Evolutionary conservation across 139 green algal genomes (phyloP).

Genomic region (Microglena sp.): DNA sequence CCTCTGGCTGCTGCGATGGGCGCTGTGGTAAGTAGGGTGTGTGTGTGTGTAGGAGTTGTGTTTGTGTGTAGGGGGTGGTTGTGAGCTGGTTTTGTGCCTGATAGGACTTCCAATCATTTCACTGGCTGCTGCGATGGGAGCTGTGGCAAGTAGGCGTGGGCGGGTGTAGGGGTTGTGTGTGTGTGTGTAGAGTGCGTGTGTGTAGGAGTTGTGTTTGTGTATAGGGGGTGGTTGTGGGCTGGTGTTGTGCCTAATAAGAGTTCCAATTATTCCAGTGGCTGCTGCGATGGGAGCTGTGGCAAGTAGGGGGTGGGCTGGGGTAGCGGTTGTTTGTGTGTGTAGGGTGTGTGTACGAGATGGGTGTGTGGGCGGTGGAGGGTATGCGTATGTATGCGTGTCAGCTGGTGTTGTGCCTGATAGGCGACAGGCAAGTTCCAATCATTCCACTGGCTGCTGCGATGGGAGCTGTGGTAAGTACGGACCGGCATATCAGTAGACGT

Average conservation of each 20-base stretch:
- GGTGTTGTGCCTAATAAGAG: not conserved
- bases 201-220: not conserved
- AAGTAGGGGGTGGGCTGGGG: not conserved
- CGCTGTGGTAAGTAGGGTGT: not conserved
- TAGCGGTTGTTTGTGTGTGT: not conserved
- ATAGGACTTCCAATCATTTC: not conserved
- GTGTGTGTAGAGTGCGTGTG: not conserved
- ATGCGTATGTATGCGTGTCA: slow-evolving; percentile 28
- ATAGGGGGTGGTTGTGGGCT: not conserved
- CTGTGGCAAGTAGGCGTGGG: not conserved
- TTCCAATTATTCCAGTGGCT: too few species aligned
- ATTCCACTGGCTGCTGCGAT: too few species aligned
- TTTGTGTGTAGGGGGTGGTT: not conserved
- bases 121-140: too few species aligned
- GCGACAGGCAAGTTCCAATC: too few species aligned
- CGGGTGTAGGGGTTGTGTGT: not conserved
- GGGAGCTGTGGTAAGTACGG: too few species aligned
- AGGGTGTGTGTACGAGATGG: not conserved
- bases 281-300: too few species aligned
- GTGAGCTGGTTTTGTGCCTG: not conserved
- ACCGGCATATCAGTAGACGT: too few species aligned
- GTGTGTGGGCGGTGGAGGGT: not conserved
- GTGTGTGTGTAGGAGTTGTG: not conserved
- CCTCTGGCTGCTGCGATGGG: not conserved
- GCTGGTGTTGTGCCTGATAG: slow-evolving; percentile 11